Base-by-base conservation (phyloP, 805 yeast genomes). In the Zygoascus ofunaensis region DNA sequence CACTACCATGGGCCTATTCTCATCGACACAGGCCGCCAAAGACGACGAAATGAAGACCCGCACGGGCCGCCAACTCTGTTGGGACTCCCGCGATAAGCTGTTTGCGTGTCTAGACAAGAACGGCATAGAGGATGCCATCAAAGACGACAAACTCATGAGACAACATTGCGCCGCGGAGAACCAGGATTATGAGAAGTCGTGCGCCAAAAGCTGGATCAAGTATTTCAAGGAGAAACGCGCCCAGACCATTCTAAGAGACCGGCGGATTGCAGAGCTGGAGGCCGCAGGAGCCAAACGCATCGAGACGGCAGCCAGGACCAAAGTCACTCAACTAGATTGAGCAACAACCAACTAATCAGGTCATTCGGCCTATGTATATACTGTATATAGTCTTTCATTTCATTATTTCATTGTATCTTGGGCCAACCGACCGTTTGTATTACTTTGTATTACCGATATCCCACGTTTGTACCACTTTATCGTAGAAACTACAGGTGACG, bases 401-500 rank as follows among this genome's bases (percentile, higher is more conserved):
- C n/a, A n/a, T n/a, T n/a, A n/a, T n/a, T n/a, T n/a, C n/a, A n/a
- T n/a, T n/a, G n/a, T n/a, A n/a, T n/a, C n/a, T n/a, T n/a, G n/a
- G n/a, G n/a, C n/a, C n/a, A n/a, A n/a, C n/a, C n/a, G n/a, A n/a
- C n/a, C n/a, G n/a, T n/a, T n/a, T n/a, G n/a, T n/a, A n/a, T n/a
- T n/a, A n/a, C n/a, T n/a, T n/a, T n/a, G n/a, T n/a, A n/a, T 30
- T 30, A 30, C 5, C 34, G 34, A 22, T 18, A 4, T 35, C 45
- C 97, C 97, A 90, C 24, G 72, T 60, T 50, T 89, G 95, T 2
- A 90, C 72, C 17, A 83, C 76, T 44, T 76, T 75, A 61, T 90
- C 98, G 65, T 90, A 90, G 61, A 90, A 90, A 44, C 96, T 87
- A 60, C 97, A 90, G 1, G 96, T 87, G 2, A 77, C 82, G 5